Evolutionary conservation across 331 rosid species (phyloP).

Genomic region (Phaseolus coccineus): DNA sequence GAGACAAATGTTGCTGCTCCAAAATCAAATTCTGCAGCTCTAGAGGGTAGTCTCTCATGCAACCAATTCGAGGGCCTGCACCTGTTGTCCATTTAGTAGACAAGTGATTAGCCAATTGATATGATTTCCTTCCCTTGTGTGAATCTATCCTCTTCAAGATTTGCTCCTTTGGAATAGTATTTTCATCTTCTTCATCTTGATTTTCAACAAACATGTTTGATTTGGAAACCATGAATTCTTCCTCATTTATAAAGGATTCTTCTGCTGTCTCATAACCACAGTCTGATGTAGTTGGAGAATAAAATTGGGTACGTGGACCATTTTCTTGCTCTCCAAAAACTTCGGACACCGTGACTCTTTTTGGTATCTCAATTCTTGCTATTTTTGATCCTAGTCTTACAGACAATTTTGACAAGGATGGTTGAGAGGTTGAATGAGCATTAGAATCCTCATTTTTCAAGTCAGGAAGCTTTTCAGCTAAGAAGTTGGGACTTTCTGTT

Average conservation of each 20-base stretch:
- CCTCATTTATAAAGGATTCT: conserved; percentile 69
- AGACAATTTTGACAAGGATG: conserved; percentile 58
- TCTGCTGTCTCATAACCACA: conserved; percentile 80
- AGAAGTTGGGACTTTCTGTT: conserved; percentile 27
- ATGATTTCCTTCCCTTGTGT: conserved; percentile 76
- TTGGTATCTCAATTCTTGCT: conserved; percentile 66
- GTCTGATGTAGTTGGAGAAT: conserved; percentile 44
- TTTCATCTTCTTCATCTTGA: conserved; percentile 48
- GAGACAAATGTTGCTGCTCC: conserved; percentile 77
- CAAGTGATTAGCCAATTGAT: conserved; percentile 73
- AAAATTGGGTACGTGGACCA: conserved; percentile 31
- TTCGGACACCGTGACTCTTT: conserved; percentile 38
- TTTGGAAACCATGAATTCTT: conserved; percentile 74
- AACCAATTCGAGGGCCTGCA: conserved; percentile 88
- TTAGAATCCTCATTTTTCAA: conserved; percentile 43
- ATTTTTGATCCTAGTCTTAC: conserved; percentile 54
- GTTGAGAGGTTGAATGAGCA: conserved; percentile 41
- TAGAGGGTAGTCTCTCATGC: conserved; percentile 90
- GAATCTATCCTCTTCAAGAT: conserved; percentile 69
- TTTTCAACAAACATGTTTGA: conserved; percentile 66
- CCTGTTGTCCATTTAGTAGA: conserved; percentile 82
- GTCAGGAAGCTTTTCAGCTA: conserved; percentile 38
- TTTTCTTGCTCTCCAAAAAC: conserved; percentile 41
- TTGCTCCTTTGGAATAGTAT: conserved; percentile 66
- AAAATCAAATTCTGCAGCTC: conserved; percentile 73